phyloP scores from a whole-genome alignment of 2,329 filamentous ascomycete species.

The Hypoxylon sp. region DNA sequence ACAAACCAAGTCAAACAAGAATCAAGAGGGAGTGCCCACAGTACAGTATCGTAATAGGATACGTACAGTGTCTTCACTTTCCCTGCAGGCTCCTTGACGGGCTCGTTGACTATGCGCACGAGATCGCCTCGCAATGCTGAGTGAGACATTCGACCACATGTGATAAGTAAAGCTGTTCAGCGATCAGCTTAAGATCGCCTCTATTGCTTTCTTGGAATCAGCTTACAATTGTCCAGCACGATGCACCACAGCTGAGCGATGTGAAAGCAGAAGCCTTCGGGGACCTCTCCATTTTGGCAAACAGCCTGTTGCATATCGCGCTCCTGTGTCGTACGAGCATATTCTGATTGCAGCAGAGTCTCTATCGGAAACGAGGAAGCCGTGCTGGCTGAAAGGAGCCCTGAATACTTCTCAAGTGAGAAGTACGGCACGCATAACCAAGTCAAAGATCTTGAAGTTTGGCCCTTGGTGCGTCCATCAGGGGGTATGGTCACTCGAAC shows the following conservation, averaged over 20 bases:
- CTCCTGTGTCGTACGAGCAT: slow-evolving; percentile 35
- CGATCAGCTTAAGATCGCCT: slow-evolving; percentile 13
- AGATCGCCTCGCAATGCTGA: slow-evolving; percentile 25
- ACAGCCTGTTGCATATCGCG: slow-evolving; percentile 48
- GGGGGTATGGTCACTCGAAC: slow-evolving; percentile 56
- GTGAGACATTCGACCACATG: slow-evolving; percentile 42
- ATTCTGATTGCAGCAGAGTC: slow-evolving; percentile 46
- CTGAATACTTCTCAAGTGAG: slow-evolving; percentile 57
- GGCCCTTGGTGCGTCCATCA: slow-evolving; percentile 43
- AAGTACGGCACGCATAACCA: slow-evolving; percentile 67
- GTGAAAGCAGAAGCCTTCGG: slow-evolving; percentile 42
- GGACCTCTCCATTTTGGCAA: slow-evolving; percentile 35
- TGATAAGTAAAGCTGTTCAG: slow-evolving; percentile 44
- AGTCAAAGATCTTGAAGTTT: slow-evolving; percentile 47
- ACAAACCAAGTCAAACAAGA: slow-evolving; percentile 50
- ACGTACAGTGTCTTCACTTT: slow-evolving; percentile 40
- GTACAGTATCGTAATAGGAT: slow-evolving; percentile 40
- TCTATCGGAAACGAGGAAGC: slow-evolving; percentile 42
- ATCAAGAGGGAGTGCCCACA: slow-evolving; percentile 48
- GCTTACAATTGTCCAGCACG: slow-evolving; percentile 49
- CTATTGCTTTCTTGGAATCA: background rate
- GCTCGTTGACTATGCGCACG: slow-evolving; percentile 37
- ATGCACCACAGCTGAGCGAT: slow-evolving; percentile 50
- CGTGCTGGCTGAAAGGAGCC: slow-evolving; percentile 34
- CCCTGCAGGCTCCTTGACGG: slow-evolving; percentile 26